Evolutionary conservation across 306 rosid species (phyloP), one percentile per base, ranked within the genome.

Genomic region (Cucumis hystrix): DNA sequence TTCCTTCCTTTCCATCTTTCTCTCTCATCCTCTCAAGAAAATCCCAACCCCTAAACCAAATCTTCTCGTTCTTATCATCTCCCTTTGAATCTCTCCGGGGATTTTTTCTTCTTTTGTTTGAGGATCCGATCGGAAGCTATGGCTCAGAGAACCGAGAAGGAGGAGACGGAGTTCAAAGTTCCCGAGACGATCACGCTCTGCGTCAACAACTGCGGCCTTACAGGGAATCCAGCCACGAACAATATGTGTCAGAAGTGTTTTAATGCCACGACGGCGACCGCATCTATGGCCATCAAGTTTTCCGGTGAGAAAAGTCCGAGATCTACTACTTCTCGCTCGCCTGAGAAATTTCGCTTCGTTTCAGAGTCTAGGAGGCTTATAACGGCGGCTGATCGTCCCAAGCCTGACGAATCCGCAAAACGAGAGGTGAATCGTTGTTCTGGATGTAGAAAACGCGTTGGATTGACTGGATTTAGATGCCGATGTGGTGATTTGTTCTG

Each of bases 401-500:
- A 83, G 51, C 63, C 82, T 15, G 88, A 84, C 25, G 83, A 83
- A 56, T 60, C 83, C 11, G 77, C 83, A 0, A 87, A 88, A 80
- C 90, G 96, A 0, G 88, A 80, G 43, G 97, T 96, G 21, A 91
- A 81, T 73, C 88, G 98, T 7, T 96, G 99, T 83, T 89, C 96
- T 18, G 97, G 99, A 0, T 96, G 99, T 39, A 84, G 89, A 40
- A 77, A 88, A 69, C 86, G 92, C 78, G 98, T 96, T 13, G 99
- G 99, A 0, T 84, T 96, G 57, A 92, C 98, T 56, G 97, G 99
- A 10, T 91, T 96, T 83, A 82, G 97, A 5, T 96, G 99, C 82
- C 93, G 99, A 10, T 96, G 99, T 65, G 99, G 99, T 0, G 99
- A 96, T 12, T 87, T 96, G 0, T 96, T 91, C 83, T 96, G 99